A percentile compares a stretch with the other conserved stretches of the same genome.
These are phyloP conservation scores for Thraustochytrium sp. DNA, from an alignment of 352 stramenopile species.

Conservation along the genomic window DNA sequence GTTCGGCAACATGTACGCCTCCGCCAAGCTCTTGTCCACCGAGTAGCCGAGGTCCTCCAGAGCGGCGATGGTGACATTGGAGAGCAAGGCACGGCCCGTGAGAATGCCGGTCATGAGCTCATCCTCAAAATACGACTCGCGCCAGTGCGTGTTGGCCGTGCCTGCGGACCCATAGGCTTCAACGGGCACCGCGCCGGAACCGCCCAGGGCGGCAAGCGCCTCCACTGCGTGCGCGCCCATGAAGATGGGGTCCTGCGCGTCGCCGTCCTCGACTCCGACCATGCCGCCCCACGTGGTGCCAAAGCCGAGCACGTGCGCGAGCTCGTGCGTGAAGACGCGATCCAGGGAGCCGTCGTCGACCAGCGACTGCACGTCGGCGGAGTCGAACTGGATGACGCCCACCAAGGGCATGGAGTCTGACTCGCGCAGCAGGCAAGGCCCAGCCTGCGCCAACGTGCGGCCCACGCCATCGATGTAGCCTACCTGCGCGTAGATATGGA, in stretches of 20 bases:
- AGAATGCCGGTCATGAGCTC: slow-evolving; percentile 45
- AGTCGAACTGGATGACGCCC: slow-evolving; percentile 21
- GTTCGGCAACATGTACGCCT: not conserved
- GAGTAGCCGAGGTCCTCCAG: slow-evolving; percentile 28
- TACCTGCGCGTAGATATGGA: not conserved
- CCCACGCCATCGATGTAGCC: not conserved
- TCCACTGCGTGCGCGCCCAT: not conserved
- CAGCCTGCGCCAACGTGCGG: not conserved
- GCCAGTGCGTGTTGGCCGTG: not conserved
- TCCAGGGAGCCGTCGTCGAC: slow-evolving; percentile 13
- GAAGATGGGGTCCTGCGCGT: not conserved
- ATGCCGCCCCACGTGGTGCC: not conserved
- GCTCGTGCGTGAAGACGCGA: slow-evolving; percentile 10
- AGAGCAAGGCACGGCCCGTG: not conserved
- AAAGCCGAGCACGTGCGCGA: slow-evolving; percentile 28
- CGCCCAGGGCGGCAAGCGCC: not conserved
- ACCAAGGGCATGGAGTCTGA: not conserved
- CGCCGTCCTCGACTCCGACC: not conserved
- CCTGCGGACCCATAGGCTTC: not conserved
- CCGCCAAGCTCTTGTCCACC: not conserved
- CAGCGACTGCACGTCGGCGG: slow-evolving; percentile 6
- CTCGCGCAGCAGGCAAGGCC: not conserved
- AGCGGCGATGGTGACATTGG: not conserved
- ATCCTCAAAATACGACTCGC: slow-evolving; percentile 12
- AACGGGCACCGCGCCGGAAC: not conserved